Evolutionary conservation across 2,329 filamentous ascomycete genomes (phyloP), one percentile per base, ranked within the genome.

Genomic region (Scedosporium boydii): DNA sequence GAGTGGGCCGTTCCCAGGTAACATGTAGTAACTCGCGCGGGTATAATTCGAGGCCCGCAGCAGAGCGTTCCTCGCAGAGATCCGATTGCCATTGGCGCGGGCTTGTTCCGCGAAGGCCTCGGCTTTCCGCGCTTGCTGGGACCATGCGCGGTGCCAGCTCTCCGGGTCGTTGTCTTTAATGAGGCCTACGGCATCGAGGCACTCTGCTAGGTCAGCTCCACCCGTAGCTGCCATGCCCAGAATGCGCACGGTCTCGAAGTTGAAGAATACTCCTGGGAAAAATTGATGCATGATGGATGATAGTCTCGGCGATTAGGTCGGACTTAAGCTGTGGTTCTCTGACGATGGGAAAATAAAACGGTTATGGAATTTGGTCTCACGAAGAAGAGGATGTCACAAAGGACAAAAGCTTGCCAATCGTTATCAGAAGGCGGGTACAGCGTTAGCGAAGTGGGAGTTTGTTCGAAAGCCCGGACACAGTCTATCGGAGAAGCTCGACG

Each of bases 251-350:
- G 59, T 53, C 59, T 64, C 59, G 23, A 64, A 64, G 56, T 64
- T 53, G 59, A 64, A 64, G 55, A 64, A 62, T 4, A 53, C 42
- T 12, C 59, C 58, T 41, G 48, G 61, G 64, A 73, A 74, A 59
- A 75, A 67, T 57, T 67, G 66, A 63, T 69, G 66, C 69, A 75
- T 75, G 23, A 63, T 69, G 58, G 57, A 23, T 58, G 56, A 23
- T 10, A 57, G 27, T 41, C 18, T 42, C 34, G 27, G 56, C 16
- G 53, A 23, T 56, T 27, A 26, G 53, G 53, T 56, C 44, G 44
- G 44, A 48, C 44, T 18, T 55, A 55, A 27, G 12, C 27, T 5
- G 51, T 14, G 51, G 44, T 27, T 27, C 29, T 34, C 6, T 34
- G 29, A 34, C 7, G 6, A 23, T 55, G 51, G 23, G 12, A 23